Evolutionary conservation across 1,284 basidiomycete genomes (phyloP), one percentile per base, ranked within the genome.

Genomic region (Anthracocystis setariae): DNA sequence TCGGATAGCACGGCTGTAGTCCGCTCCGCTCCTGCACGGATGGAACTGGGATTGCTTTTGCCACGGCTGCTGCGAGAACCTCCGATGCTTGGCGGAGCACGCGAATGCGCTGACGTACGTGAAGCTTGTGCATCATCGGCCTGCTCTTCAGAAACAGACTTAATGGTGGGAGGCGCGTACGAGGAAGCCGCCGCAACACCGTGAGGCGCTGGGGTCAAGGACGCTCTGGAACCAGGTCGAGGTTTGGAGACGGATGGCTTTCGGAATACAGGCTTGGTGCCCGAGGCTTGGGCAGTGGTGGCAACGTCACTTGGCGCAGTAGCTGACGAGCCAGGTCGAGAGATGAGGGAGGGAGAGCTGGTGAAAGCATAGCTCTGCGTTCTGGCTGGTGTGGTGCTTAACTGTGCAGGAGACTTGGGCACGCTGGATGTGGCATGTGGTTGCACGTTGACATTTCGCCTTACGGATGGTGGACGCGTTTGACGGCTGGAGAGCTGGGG

Each of bases 341-440:
- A 33, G 21, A 71, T 65, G 46, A 71, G 49, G 9, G 65, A 56
- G 17, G 70, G 53, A 0, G 70, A 60, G 1, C 45, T 52, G n/a
- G 46, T 61, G 58, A 73, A 68, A 0, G 70, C 70, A 35, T 64
- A 73, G 65, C 70, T 73, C 37, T 73, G 57, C 3, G 68, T 64
- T 17, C 18, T 45, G 5, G 5, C 21, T 8, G 56, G 33, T 23
- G 50, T 46, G 15, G 39, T 23, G 7, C n/a, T 7, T 17, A 39
- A 8, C 13, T 42, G 40, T 38, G 55, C 27, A 8, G 44, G 29
- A 18, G 51, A n/a, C 39, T 42, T 42, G 3, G 18, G 23, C 32
- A 32, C 32, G 10, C 27, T 12, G 15, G 39, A 21, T 25, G 46
- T 21, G 18, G 48, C 33, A 7, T 46, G 24, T 4, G 43, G 5